These are phyloP conservation scores for Tubosaeta sp. DNA, from an alignment of 768 basidiomycete genomes.

Conservation along the genomic window DNA sequence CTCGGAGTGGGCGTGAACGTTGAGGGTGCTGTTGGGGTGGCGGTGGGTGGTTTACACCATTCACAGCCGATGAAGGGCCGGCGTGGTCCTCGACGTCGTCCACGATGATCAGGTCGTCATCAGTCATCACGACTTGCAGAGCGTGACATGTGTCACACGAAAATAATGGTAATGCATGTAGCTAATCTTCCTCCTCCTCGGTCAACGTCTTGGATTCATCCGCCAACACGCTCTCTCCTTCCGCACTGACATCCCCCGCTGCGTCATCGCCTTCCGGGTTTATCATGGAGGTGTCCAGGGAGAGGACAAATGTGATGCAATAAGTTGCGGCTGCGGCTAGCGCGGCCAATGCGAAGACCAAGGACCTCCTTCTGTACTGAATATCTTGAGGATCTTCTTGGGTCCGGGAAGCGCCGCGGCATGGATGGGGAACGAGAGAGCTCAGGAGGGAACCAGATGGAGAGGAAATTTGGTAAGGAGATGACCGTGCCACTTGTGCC, in stretches of 20 bases:
- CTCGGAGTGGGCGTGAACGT: slow-evolving; percentile 31
- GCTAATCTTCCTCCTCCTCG: slow-evolving; percentile 15
- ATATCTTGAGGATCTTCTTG: slow-evolving; percentile 38
- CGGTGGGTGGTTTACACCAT: slow-evolving; percentile 20
- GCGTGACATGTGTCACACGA: slow-evolving; percentile 15
- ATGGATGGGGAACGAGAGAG: slow-evolving; percentile 37
- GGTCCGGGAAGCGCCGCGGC: slow-evolving; percentile 12
- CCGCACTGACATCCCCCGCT: slow-evolving; percentile 7
- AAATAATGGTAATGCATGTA: not conserved
- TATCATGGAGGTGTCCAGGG: not conserved
- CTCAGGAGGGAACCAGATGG: slow-evolving; percentile 25
- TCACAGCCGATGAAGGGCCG: slow-evolving; percentile 33
- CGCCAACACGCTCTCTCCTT: slow-evolving; percentile 11
- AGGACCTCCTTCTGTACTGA: slow-evolving; percentile 45
- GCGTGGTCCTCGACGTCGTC: slow-evolving; percentile 49
- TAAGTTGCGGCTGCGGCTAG: slow-evolving; percentile 41
- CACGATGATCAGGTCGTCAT: slow-evolving; percentile 60
- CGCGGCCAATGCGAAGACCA: slow-evolving; percentile 49
- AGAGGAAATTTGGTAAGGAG: slow-evolving; percentile 18
- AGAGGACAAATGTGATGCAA: slow-evolving; percentile 14
- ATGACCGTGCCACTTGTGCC: slow-evolving; percentile 27
- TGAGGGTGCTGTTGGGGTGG: slow-evolving; percentile 17
- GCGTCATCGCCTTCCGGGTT: not conserved
- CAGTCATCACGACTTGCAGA: slow-evolving; percentile 33
- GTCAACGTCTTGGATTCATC: not conserved